These are phyloP conservation scores for Amylocarpus encephaloides DNA, from an alignment of 2,329 filamentous ascomycete genomes.

Conservation along the genomic window DNA sequence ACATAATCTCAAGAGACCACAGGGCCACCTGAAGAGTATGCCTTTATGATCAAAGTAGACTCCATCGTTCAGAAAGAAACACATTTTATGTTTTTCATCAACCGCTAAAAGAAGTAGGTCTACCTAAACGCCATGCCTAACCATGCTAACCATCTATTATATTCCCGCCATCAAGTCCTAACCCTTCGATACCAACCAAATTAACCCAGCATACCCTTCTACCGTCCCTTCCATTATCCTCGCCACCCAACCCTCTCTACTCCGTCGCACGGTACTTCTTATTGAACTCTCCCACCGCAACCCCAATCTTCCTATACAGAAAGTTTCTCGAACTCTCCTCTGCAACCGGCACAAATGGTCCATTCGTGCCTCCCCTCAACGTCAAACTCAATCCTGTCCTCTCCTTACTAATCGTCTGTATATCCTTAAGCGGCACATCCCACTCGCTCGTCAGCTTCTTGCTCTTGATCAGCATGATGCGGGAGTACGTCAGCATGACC, in stretches of 20 bases:
- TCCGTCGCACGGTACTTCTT: conserved; percentile 41
- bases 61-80: no score
- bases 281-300: conserved; percentile 63
- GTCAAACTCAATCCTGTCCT: conserved; percentile 86
- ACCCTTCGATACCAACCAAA: no score
- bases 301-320: conserved; percentile 58
- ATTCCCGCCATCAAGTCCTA: no score
- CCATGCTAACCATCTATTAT: no score
- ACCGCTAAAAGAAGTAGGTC: no score
- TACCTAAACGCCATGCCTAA: no score
- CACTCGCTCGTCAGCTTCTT: conserved; percentile 84
- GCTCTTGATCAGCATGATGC: conserved; percentile 85
- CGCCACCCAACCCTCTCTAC: conserved; percentile 10
- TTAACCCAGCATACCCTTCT: no score
- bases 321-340: conserved; percentile 69
- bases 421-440: conserved; percentile 92
- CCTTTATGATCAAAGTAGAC: no score
- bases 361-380: conserved; percentile 83
- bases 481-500: conserved; percentile 79
- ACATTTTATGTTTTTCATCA: no score
- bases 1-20: no score
- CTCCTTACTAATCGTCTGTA: conserved; percentile 96
- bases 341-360: conserved; percentile 89
- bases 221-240: background rate
- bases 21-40: no score